Evolutionary conservation across 2,329 filamentous ascomycete species (phyloP).

Genomic region (Neonectria ditissima): DNA sequence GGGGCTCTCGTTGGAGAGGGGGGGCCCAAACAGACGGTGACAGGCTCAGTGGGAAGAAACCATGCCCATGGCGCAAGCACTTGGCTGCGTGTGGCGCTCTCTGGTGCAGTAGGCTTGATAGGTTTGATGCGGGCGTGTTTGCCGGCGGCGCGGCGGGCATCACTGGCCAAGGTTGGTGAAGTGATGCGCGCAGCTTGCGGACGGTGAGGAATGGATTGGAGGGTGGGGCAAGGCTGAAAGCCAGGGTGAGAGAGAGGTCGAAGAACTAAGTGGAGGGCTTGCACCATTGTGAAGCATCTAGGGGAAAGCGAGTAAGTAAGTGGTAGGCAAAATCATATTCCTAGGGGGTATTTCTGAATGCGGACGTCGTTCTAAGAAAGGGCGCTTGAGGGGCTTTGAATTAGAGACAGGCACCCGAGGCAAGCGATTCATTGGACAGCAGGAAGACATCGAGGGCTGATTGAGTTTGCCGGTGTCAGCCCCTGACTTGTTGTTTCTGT

Average conservation of each 20-base stretch:
- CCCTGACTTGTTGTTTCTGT: constrained; percentile 14
- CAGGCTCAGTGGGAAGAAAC: constrained; percentile 12
- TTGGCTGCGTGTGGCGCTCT: constrained; percentile 22
- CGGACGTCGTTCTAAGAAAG: constrained; percentile 5
- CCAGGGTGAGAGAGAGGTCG: constrained; percentile 1
- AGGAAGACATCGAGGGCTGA: constrained; percentile 17
- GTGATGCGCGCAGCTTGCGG: constrained; percentile 1
- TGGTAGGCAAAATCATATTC: not conserved
- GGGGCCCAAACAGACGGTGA: constrained; percentile 9
- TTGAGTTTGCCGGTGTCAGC: constrained; percentile 23
- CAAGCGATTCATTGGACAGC: constrained; percentile 17
- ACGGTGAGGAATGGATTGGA: not conserved
- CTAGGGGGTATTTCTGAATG: not conserved
- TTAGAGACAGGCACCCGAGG: constrained; percentile 7
- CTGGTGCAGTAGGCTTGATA: constrained; percentile 11
- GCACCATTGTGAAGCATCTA: not conserved
- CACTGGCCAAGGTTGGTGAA: constrained; percentile 1
- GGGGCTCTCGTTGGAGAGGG: constrained; percentile 19
- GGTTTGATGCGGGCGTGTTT: constrained; percentile 19
- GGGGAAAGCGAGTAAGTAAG: not conserved
- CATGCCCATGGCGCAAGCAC: constrained; percentile 16
- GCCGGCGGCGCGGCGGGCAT: constrained; percentile 11
- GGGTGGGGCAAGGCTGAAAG: not conserved
- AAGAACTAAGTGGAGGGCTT: not conserved
- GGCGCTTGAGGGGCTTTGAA: constrained; percentile 15